Evolutionary conservation across 192 early-diverging fungal genomes (phyloP), one percentile per base, ranked within the genome.

Genomic region (Chytriomyces confervae): DNA sequence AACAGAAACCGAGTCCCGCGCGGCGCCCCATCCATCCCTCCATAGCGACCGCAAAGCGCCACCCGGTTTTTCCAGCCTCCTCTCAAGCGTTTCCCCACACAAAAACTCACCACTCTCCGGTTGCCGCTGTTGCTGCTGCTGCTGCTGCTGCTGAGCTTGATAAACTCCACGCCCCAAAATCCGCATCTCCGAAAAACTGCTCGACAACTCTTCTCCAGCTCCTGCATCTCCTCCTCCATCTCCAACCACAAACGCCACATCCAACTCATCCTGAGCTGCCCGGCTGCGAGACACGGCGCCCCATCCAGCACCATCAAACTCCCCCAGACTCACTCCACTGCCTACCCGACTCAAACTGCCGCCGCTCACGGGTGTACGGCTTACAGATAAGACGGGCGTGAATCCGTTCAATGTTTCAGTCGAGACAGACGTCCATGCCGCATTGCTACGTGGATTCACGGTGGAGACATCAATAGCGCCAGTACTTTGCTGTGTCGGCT

Each of bases 41-140:
- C 67, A 50, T 16, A 48, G 11, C 67, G 50, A 72, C 70, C 53
- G 20, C 70, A 50, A 53, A 50, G 5, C 36, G 36, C 36, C 36
- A 36, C 36, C 36, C 36, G 36, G 36, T 36, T 36, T 36, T 36
- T 36, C 36, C 36, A 36, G 4, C 36, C 36, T 36, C 36, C 36
- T 36, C 36, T 36, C 36, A 3, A 36, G 36, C 36, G 36, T 18
- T 18, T 60, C 27, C 53, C 43, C 70, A 8, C 36, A 36, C 20
- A 36, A 18, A 49, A 43, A 29, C n/a, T n/a, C 67, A 36, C 10
- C 51, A 2, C 51, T 44, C 50, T 18, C 18, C 70, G 10, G 13
- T 51, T 60, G 50, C 70, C 20, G 50, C 70, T 7, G 63, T 3
- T 65, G 2, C 63, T 65, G 24, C 6, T 7, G 63, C 6, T 65